phyloP scores from a whole-genome alignment of 331 rosid genomes.

The Quercus tomentella region DNA sequence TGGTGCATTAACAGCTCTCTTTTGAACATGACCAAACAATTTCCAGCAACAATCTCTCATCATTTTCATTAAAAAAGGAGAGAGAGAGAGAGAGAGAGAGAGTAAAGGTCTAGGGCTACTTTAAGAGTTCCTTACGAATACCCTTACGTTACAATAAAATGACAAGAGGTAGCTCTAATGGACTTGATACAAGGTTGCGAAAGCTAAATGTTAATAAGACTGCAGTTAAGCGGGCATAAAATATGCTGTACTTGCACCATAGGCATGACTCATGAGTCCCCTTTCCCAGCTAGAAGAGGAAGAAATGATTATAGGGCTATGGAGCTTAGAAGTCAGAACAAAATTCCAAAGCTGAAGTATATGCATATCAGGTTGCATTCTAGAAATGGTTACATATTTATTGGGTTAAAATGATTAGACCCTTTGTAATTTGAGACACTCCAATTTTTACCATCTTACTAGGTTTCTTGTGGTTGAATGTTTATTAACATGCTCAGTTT shows the following conservation, averaged over 20 bases:
- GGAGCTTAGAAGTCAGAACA: too few relatives aligned
- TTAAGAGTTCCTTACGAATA: too few relatives aligned
- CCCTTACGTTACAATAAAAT: too few relatives aligned
- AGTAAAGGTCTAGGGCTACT: too few relatives aligned
- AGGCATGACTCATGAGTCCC: neutral
- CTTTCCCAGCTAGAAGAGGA: neutral
- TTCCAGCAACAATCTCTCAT: too few relatives aligned
- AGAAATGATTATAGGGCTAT: neutral
- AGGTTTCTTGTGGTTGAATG: neutral
- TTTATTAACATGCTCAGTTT: neutral
- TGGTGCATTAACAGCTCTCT: too few relatives aligned
- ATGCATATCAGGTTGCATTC: neutral
- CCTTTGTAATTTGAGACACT: neutral
- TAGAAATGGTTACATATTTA: neutral
- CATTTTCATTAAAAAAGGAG: too few relatives aligned
- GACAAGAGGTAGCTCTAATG: too few relatives aligned
- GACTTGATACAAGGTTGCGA: neutral
- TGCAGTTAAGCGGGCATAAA: neutral
- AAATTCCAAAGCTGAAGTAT: neutral
- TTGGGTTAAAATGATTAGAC: neutral
- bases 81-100: too few relatives aligned
- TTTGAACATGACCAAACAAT: too few relatives aligned
- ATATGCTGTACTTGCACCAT: neutral
- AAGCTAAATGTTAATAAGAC: neutral
- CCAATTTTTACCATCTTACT: neutral